Evolutionary conservation across 2,329 filamentous ascomycete species (phyloP), one percentile per base, ranked within the genome.

Genomic region (Plenodomus biglobosus): DNA sequence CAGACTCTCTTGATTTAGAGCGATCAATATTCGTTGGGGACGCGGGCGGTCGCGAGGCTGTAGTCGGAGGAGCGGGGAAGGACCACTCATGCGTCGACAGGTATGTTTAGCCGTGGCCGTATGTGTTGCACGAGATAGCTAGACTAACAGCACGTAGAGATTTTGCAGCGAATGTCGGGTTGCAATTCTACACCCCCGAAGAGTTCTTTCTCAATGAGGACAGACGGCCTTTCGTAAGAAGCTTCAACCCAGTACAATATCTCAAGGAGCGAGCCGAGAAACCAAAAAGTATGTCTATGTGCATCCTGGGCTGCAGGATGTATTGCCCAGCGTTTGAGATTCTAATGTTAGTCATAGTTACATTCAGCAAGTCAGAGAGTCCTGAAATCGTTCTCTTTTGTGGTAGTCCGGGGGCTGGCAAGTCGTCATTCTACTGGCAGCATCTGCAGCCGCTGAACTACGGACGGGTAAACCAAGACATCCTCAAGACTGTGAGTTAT

Each of bases 1-100:
- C 65, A 4, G 75, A 75, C 1, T 78, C 80, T 15, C 72, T 95
- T n/a, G 87, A 96, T 68, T 69, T 88, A 27, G 73, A 80, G 15
- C 75, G 78, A 2, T 95, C 89, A 19, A 78, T 96, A 55, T 96
- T 96, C 66, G 85, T 99, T 38, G 94, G 94, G 38, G 94, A 99
- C 75, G 94, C 94, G 40, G 84, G 80, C 44, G 84, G 66, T 64
- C 76, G 56, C 3, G 61, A 65, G 76, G 83, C 54, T 55, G 64
- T 66, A 34, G 59, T 69, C 55, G 69, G 61, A 66, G 65, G 55
- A 61, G 68, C 54, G 69, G 73, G 46, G 35, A 80, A 80, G 45
- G 83, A 86, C 68, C 78, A 85, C 73, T 81, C 82, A 15, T 78
- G 76, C 62, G 80, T 77, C 11, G 84, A 86, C 70, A 77, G 81